These are phyloP conservation scores for Tolypocladium capitatum DNA, from an alignment of 2,329 filamentous ascomycete genomes.

Conservation along the genomic window DNA sequence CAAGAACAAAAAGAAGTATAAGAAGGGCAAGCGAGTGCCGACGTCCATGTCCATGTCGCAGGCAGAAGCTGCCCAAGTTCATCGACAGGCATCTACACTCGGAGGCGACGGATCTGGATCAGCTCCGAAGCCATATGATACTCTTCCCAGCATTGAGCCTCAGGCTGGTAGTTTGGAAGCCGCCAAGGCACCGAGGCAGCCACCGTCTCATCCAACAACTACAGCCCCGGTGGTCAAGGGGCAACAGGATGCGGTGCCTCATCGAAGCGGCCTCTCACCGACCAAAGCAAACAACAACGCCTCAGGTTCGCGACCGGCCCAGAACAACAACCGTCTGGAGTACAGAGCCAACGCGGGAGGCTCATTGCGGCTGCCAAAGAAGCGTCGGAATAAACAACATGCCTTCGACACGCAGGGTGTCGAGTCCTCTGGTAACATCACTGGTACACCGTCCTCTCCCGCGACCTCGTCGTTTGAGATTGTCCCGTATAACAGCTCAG, in stretches of 20 bases:
- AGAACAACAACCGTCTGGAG: slow-evolving; percentile 2
- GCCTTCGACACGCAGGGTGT: neutral
- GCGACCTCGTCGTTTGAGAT: neutral
- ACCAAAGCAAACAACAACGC: neutral
- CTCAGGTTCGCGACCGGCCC: neutral
- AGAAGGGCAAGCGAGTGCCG: slow-evolving; percentile 6
- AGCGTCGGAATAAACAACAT: slow-evolving; percentile 11
- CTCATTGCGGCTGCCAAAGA: slow-evolving; percentile 19
- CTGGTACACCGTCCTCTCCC: slow-evolving; percentile 4
- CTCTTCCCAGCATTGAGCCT: neutral
- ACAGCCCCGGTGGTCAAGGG: neutral
- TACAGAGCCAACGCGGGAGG: slow-evolving; percentile 18
- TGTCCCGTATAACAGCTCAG: neutral
- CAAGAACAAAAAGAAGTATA: slow-evolving; percentile 14
- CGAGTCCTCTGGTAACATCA: neutral
- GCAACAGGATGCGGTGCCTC: neutral
- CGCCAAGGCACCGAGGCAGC: too few species aligned
- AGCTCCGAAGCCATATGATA: neutral
- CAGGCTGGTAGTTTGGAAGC: neutral
- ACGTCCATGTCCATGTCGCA: slow-evolving; percentile 2
- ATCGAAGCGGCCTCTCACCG: neutral
- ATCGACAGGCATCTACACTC: neutral
- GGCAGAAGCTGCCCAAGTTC: neutral
- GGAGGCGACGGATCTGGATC: neutral
- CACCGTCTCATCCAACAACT: too few species aligned